Conservation (phyloP, 257 asterid genomes). For the Nicotiana noctiflora region DNA sequence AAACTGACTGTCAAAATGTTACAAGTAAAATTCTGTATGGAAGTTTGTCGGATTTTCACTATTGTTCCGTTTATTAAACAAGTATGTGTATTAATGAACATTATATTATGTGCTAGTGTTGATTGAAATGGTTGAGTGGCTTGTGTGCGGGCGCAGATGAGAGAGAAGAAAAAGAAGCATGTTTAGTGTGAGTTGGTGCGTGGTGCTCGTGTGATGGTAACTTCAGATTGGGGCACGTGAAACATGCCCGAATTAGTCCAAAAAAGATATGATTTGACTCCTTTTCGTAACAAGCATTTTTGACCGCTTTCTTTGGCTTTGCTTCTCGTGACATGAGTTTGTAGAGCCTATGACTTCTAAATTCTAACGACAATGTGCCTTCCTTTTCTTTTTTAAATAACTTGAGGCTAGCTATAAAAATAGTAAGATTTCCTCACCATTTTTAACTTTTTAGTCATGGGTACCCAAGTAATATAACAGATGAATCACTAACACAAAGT, state of each 20-base stretch:
- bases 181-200: not conserved
- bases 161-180: not conserved
- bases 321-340: not conserved
- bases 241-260: not conserved
- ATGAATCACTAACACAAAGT: not conserved
- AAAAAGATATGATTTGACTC: not conserved
- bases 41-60: not conserved
- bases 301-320: not conserved
- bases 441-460: not conserved
- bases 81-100: not conserved
- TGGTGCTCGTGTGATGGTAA: slow-evolving; percentile 6
- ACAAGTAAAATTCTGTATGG: too few relatives aligned
- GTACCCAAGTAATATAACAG: not conserved
- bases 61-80: not conserved
- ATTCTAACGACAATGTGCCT: not conserved
- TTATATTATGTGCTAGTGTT: not conserved
- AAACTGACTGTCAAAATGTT: not conserved
- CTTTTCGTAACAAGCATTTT: not conserved
- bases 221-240: not conserved
- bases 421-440: not conserved
- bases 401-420: too few relatives aligned
- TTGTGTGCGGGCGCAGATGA: not conserved
- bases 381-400: too few relatives aligned
- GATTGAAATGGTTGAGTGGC: not conserved
- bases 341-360: not conserved